Evolutionary conservation across 805 yeast genomes (phyloP).

Genomic region (Lachancea thermotolerans): DNA sequence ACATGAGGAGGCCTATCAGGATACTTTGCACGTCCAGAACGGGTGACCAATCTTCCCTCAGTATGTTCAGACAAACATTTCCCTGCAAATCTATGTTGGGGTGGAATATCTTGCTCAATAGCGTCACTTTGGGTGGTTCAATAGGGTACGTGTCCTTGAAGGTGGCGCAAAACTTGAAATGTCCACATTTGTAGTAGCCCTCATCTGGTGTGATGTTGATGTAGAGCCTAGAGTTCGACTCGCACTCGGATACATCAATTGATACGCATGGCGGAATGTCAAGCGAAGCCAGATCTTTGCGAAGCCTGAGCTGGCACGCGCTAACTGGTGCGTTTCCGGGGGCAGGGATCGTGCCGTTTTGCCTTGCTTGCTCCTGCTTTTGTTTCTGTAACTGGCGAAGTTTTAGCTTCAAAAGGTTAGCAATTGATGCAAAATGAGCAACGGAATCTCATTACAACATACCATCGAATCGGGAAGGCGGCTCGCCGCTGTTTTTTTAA

Average conservation of each 20-base stretch:
- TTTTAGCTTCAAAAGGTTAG: conserved; percentile 4
- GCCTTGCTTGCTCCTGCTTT: conserved; percentile 3
- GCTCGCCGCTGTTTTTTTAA: no score
- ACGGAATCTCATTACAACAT: background rate
- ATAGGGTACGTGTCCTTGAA: conserved; percentile 78
- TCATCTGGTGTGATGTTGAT: conserved; percentile 24
- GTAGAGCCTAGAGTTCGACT: conserved; percentile 13
- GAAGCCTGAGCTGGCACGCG: conserved; percentile 21
- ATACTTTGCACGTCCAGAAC: conserved; percentile 76
- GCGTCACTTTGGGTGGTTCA: conserved; percentile 81
- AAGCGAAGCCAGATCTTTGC: conserved; percentile 20
- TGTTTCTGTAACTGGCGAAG: conserved; percentile 8
- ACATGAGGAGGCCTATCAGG: conserved; percentile 74
- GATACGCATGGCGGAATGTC: conserved; percentile 23
- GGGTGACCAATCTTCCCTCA: conserved; percentile 96
- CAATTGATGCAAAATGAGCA: no score
- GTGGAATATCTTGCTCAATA: conserved; percentile 71
- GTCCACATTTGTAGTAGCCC: conserved; percentile 25
- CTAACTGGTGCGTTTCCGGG: background rate
- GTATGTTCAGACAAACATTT: conserved; percentile 82
- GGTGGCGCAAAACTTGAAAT: conserved; percentile 53
- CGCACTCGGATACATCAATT: conserved; percentile 3
- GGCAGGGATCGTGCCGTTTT: background rate
- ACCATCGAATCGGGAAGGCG: background rate
- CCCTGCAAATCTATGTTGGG: conserved; percentile 92